These are phyloP conservation scores for Penicillium nucicola DNA, from an alignment of 495 filamentous ascomycete species.

Conservation along the genomic window DNA sequence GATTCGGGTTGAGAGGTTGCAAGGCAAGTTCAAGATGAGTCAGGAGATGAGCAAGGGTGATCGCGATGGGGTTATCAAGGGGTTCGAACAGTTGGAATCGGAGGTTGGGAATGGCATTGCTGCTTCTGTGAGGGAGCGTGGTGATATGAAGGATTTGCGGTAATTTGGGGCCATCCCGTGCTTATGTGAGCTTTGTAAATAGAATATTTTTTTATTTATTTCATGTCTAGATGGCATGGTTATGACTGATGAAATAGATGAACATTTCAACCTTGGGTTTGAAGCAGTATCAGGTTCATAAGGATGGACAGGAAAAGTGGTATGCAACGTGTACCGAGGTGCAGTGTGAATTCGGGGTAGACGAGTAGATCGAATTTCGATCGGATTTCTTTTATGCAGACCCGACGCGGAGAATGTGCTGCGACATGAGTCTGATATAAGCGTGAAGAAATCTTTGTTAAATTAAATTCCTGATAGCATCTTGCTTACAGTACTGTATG, in stretches of 20 bases:
- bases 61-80: constrained; percentile 45
- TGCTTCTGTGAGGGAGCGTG: constrained; percentile 42
- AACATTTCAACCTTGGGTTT: not conserved
- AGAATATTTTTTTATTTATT: not conserved
- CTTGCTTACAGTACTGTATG: too few relatives aligned
- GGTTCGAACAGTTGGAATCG: constrained; percentile 42
- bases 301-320: not conserved
- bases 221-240: not conserved
- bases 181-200: not conserved
- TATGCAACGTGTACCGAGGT: not conserved
- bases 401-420: too few relatives aligned
- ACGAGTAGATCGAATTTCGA: too few relatives aligned
- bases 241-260: not conserved
- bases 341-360: too few relatives aligned
- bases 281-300: not conserved
- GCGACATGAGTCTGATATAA: not conserved
- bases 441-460: too few relatives aligned
- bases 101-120: constrained; percentile 40
- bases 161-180: not conserved
- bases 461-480: too few relatives aligned
- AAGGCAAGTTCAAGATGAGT: constrained; percentile 58
- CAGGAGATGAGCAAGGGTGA: constrained; percentile 49
- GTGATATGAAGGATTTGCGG: constrained; percentile 4
- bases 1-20: constrained; percentile 44
- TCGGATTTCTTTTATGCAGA: too few relatives aligned